Conservation (phyloP, 192 early-diverging fungal species). For the Umbelopsis isabellina region DNA sequence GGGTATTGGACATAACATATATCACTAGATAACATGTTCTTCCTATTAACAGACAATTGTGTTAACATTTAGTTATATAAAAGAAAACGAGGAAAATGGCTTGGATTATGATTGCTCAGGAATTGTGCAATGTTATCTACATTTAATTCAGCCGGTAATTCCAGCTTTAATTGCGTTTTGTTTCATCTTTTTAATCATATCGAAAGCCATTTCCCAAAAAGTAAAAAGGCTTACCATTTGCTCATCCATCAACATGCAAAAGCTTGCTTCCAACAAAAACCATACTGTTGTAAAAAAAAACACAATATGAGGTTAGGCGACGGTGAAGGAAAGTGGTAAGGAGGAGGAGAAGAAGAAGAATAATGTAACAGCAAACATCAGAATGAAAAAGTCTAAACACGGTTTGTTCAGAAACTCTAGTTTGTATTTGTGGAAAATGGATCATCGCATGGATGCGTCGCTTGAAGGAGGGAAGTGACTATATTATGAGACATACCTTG, state of each 20-base stretch:
- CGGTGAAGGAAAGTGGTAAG: background rate
- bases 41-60: background rate
- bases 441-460: constrained; percentile 32
- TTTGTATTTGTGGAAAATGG: constrained; percentile 51
- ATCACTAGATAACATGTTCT: background rate
- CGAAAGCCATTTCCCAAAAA: background rate
- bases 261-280: background rate
- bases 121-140: constrained; percentile 66
- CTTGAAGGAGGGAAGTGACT: background rate
- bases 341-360: background rate
- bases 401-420: constrained; percentile 61
- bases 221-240: constrained; percentile 6
- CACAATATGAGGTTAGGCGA: background rate
- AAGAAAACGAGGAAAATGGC: constrained; percentile 17
- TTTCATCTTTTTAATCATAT: constrained; percentile 50
- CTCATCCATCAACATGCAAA: background rate
- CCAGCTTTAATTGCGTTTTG: constrained; percentile 67
- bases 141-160: constrained; percentile 73
- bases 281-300: background rate
- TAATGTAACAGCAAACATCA: constrained; percentile 15
- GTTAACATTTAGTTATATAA: background rate
- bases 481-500: constrained; percentile 2
- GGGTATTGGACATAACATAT: background rate
- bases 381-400: constrained; percentile 44
- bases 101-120: constrained; percentile 44